Evolutionary conservation across 2,329 filamentous ascomycete genomes (phyloP).

Genomic region (Paecilomyces fulvus): DNA sequence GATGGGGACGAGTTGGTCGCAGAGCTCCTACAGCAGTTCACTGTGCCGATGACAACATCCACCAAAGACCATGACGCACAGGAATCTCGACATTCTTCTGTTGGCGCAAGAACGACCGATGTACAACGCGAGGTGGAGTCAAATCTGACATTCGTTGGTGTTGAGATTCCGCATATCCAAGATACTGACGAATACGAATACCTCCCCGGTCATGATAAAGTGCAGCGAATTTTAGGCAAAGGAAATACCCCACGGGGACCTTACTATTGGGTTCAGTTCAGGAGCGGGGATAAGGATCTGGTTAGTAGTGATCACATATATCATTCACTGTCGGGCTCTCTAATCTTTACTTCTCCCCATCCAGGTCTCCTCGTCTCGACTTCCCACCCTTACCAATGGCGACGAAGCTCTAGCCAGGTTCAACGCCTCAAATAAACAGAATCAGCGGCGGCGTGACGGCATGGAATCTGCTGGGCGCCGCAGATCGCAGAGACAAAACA

Average conservation of each 20-base stretch:
- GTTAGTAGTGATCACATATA: slow-evolving; percentile 16
- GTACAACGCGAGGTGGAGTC: not conserved
- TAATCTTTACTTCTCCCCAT: slow-evolving; percentile 2
- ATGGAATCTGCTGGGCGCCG: not conserved
- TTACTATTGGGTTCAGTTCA: slow-evolving; percentile 24
- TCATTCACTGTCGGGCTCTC: not conserved
- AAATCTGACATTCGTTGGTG: slow-evolving; percentile 8
- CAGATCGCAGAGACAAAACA: not conserved
- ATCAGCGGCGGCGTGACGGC: not conserved
- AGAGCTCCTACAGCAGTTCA: slow-evolving; percentile 12
- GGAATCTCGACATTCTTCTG: not conserved
- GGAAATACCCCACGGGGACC: slow-evolving; percentile 12
- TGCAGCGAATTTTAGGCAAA: slow-evolving; percentile 22
- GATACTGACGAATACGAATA: slow-evolving; percentile 29
- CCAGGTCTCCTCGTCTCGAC: slow-evolving; percentile 19
- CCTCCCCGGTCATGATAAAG: slow-evolving; percentile 31
- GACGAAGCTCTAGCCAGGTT: slow-evolving; percentile 16
- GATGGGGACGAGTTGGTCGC: slow-evolving; percentile 12
- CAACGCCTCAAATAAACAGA: slow-evolving; percentile 6
- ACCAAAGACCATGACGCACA: not conserved
- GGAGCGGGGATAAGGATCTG: slow-evolving; percentile 26
- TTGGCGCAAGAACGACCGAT: not conserved
- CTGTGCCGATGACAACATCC: not conserved
- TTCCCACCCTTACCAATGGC: slow-evolving; percentile 23
- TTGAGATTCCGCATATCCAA: slow-evolving; percentile 23